Evolutionary conservation across 306 rosid genomes (phyloP).

Genomic region (Vicia villosa): DNA sequence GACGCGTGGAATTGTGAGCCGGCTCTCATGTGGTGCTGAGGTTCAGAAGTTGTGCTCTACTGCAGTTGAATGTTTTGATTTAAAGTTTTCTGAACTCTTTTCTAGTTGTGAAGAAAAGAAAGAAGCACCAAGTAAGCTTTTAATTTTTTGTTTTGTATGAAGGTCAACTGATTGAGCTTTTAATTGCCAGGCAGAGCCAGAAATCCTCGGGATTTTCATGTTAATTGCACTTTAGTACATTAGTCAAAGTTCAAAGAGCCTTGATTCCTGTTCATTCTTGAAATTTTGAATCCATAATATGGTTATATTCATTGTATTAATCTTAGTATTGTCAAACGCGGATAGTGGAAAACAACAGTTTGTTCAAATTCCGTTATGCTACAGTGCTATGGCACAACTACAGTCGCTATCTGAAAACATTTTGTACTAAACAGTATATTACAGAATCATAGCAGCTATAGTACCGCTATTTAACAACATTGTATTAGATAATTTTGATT

Average conservation of each 20-base stretch:
- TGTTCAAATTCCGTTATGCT: background rate
- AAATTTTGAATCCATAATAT: slow-evolving; percentile 32
- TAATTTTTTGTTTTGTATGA: slow-evolving; percentile 24
- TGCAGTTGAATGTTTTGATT: slow-evolving; percentile 70
- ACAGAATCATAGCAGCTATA: background rate
- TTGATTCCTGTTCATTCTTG: background rate
- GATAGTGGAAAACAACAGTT: background rate
- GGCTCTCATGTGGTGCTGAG: slow-evolving; percentile 87
- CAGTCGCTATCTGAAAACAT: background rate
- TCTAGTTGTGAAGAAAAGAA: slow-evolving; percentile 42
- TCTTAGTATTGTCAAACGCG: background rate
- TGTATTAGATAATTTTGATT: slow-evolving; percentile 7
- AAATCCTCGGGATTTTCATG: slow-evolving; percentile 16
- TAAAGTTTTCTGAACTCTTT: slow-evolving; percentile 46
- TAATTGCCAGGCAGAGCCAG: slow-evolving; percentile 1
- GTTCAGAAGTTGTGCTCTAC: slow-evolving; percentile 79
- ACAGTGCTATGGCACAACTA: background rate
- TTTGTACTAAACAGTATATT: background rate
- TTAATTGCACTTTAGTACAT: background rate
- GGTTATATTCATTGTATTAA: background rate
- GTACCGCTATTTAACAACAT: background rate
- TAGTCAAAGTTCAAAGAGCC: background rate
- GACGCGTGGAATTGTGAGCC: slow-evolving; percentile 84
- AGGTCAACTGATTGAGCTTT: slow-evolving; percentile 22
- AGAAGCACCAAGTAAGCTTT: slow-evolving; percentile 61